Conservation (phyloP, 768 basidiomycete genomes). For the Botryobasidium botryosum region DNA sequence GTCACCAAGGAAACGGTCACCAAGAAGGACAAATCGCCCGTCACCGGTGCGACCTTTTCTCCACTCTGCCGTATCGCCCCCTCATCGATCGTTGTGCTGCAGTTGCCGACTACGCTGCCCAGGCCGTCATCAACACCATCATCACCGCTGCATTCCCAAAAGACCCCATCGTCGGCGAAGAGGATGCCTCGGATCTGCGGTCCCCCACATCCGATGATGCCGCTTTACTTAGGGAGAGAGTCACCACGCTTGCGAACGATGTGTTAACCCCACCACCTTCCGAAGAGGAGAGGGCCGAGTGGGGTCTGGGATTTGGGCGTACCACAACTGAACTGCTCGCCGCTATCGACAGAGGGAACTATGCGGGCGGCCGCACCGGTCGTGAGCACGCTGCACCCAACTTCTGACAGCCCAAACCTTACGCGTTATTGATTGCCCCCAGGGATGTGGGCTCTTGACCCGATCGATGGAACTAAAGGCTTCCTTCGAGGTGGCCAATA, state of each 20-base stretch:
- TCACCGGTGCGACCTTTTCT: conserved; percentile 43
- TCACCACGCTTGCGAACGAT: conserved; percentile 71
- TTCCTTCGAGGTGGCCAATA: conserved; percentile 88
- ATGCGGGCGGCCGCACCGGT: conserved; percentile 53
- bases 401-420: neutral
- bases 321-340: conserved; percentile 48
- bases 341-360: conserved; percentile 72
- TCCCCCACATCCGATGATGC: conserved; percentile 21
- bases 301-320: conserved; percentile 42
- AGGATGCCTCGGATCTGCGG: conserved; percentile 71
- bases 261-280: conserved; percentile 39
- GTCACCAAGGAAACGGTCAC: conserved; percentile 72
- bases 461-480: conserved; percentile 88
- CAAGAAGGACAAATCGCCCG: conserved; percentile 85
- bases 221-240: conserved; percentile 37
- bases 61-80: too few relatives aligned
- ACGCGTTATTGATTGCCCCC: conserved; percentile 2
- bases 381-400: conserved; percentile 30
- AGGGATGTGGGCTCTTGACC: conserved; percentile 81
- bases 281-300: conserved; percentile 41
- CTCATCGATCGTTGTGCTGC: conserved; percentile 1
- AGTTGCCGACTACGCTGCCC: conserved; percentile 92
- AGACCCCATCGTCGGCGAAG: conserved; percentile 88
- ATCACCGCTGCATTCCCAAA: conserved; percentile 59
- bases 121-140: conserved; percentile 78